A percentile compares a stretch with the other conserved stretches of the same genome.
These are phyloP conservation scores for Dinochytrium kinnereticum DNA, from an alignment of 371 early-diverging fungal species.

Conservation along the genomic window DNA sequence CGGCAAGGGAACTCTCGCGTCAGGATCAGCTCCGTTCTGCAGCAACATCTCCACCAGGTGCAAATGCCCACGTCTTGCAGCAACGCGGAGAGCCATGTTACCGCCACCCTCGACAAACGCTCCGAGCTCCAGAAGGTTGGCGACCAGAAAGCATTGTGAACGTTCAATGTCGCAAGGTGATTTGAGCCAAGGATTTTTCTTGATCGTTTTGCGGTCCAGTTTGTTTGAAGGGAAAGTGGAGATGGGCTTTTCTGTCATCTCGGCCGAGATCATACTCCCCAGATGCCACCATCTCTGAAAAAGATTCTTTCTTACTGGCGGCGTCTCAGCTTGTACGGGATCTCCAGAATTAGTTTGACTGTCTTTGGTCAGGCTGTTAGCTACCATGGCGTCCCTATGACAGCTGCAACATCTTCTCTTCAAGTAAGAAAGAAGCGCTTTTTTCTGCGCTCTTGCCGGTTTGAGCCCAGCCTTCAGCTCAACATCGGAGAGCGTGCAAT, in stretches of 20 bases:
- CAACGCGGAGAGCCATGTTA: constrained; percentile 37
- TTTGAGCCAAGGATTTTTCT: background rate
- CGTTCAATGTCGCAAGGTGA: constrained; percentile 30
- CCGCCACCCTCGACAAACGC: constrained; percentile 30
- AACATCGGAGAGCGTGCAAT: background rate
- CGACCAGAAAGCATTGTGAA: constrained; percentile 27
- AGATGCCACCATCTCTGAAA: constrained; percentile 6
- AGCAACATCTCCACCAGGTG: constrained; percentile 28
- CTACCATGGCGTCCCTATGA: no score
- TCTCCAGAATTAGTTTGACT: background rate
- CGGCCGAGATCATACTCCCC: background rate
- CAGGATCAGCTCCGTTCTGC: constrained; percentile 29
- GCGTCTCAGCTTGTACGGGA: no score
- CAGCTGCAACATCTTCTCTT: no score
- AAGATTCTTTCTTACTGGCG: no score
- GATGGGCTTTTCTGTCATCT: background rate
- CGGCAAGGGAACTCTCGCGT: constrained; percentile 24
- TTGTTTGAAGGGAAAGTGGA: background rate
- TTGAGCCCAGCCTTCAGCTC: background rate
- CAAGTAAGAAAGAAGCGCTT: background rate
- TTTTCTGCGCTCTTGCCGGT: background rate
- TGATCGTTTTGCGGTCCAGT: background rate
- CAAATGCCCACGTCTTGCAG: constrained; percentile 37
- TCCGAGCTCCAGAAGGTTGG: constrained; percentile 27
- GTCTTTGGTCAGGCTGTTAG: background rate